Base-by-base conservation (phyloP, 2,329 filamentous ascomycete genomes). In the Venturia nashicola region DNA sequence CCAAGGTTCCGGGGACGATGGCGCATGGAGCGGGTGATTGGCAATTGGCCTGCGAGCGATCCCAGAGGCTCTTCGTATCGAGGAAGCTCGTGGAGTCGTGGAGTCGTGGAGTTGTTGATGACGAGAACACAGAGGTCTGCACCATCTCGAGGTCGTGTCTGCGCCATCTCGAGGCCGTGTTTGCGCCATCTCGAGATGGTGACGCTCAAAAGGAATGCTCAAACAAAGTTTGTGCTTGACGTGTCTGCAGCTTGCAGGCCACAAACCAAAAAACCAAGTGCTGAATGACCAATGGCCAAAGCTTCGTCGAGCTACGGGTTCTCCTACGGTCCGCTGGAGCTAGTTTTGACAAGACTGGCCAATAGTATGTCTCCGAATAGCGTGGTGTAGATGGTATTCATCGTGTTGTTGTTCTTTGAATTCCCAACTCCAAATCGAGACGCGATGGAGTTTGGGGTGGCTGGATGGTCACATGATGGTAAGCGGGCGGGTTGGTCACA, bases 21-120 rank as follows among this genome's bases (percentile, higher is more conserved):
- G 51, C 51, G 51, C 51, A 57, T 57, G 5, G 51, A 57, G 51
- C 51, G 51, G 51, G 27, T 57, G 32, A 57, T 57, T 57, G 51
- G 51, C 51, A 18, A 57, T 8, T 8, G 51, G 27, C 32, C 18
- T 36, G 51, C 18, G 2, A 55, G 32, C 32, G 27, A 55, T 55
- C 32, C 51, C 51, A 39, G 51, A 57, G 51, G 51, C 51, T 57
- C 51, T 57, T 57, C 14, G 9, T 12, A n/a, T n/a, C 7, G 16
- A 27, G 14, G 14, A 3, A 20, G 14, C 32, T 57, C 14, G 51
- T 57, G 51, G 8, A n/a, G n/a, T n/a, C n/a, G n/a, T n/a, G n/a
- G n/a, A n/a, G n/a, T n/a, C n/a, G n/a, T n/a, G n/a, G n/a, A 11
- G 51, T 1, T n/a, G 12, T 7, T 39, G 7, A 39, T 39, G 2